A percentile compares a stretch with the other conserved stretches of the same genome.
Evolutionary conservation across 306 rosid species (phyloP).

Genomic region (Glycine tomentella): DNA sequence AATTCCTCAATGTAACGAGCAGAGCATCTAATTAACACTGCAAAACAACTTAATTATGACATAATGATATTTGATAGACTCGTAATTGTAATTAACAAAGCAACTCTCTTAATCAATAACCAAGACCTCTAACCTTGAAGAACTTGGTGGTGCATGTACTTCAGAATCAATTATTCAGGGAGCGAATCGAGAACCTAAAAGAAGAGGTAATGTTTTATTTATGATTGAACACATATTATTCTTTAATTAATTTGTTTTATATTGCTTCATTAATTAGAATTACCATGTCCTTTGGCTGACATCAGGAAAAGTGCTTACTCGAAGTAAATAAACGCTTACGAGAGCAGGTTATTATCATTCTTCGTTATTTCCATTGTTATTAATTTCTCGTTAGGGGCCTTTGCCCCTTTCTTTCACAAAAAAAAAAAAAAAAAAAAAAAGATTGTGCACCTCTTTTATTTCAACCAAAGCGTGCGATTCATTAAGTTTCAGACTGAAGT

Average conservation of each 20-base stretch:
- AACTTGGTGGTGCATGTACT: constrained; percentile 38
- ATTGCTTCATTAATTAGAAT: background rate
- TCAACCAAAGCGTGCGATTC: background rate
- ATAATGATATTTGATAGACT: constrained; percentile 1
- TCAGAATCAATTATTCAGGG: constrained; percentile 68
- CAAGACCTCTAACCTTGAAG: constrained; percentile 32
- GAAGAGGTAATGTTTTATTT: constrained; percentile 62
- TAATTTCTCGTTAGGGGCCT: too few species aligned
- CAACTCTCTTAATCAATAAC: background rate
- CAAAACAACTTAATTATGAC: background rate
- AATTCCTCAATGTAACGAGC: background rate
- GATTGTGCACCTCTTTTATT: background rate
- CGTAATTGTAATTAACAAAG: background rate
- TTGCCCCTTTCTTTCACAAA: too few species aligned
- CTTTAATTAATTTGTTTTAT: too few species aligned
- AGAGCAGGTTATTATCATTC: constrained; percentile 53
- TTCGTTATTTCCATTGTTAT: too few species aligned
- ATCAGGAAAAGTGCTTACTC: constrained; percentile 67
- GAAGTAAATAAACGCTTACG: constrained; percentile 66
- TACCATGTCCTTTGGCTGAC: constrained; percentile 18
- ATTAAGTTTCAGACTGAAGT: too few species aligned
- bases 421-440: background rate
- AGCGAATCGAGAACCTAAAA: constrained; percentile 69
- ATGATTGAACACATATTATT: background rate
- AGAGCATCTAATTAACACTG: background rate